A percentile compares a stretch with the other conserved stretches of the same genome.
Conservation (phyloP, 106 monocot genomes). For the Allium fistulosum region DNA sequence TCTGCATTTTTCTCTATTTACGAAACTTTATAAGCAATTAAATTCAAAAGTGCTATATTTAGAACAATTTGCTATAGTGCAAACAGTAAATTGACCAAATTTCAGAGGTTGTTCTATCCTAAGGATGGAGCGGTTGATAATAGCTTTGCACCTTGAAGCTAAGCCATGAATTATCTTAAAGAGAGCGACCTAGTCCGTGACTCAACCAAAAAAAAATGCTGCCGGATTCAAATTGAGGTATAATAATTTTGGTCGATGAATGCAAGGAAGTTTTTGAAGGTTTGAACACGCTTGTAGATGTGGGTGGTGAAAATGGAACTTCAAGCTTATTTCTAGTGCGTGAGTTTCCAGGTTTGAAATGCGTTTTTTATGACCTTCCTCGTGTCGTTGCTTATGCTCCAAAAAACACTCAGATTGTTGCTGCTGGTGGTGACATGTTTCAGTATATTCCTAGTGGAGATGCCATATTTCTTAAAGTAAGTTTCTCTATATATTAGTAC, state of each 20-base stretch:
- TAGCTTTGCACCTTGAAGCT: no score
- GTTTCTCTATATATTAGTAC: neutral
- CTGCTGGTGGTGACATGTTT: slow-evolving; percentile 27
- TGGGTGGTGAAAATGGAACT: slow-evolving; percentile 14
- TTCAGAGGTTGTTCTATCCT: no score
- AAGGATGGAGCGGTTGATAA: no score
- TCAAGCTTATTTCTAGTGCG: neutral
- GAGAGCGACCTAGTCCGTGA: no score
- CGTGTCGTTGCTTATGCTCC: slow-evolving; percentile 1
- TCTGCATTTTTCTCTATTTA: no score
- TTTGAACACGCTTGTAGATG: slow-evolving; percentile 12
- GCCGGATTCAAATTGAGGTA: no score
- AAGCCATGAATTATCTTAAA: no score
- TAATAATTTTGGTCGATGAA: neutral
- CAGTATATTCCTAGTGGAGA: slow-evolving; percentile 12
- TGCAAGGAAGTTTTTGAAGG: neutral
- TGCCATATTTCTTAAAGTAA: slow-evolving; percentile 25
- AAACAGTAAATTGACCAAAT: no score
- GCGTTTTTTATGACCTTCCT: slow-evolving; percentile 15
- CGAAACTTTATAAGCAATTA: no score
- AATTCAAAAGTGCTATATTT: no score
- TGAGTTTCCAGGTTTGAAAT: slow-evolving; percentile 10
- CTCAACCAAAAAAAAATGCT: no score
- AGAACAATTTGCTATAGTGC: no score
- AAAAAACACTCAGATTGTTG: neutral